Base-by-base conservation (phyloP, 2,329 filamentous ascomycete species). In the Stachybotrys echinatus region DNA sequence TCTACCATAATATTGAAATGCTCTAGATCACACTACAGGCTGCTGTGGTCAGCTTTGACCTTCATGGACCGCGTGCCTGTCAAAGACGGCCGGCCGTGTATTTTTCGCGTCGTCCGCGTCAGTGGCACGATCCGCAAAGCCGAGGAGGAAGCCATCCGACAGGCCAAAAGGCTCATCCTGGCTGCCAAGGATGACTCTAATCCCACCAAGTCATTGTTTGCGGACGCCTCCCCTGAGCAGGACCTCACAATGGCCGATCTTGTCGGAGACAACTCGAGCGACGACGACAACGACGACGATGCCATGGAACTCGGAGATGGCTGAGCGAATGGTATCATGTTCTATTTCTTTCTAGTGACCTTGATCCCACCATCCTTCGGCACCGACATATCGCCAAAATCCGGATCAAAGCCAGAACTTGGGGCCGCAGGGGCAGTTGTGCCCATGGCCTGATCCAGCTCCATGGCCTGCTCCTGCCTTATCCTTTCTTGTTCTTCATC, bases 101-200 rank as follows among this genome's bases (percentile, higher is more conserved):
- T 92, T 1, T 88, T 95, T 54, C 84, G 86, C 43, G 91, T 99
- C 14, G 82, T 95, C 6, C 80, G 89, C 53, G 89, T 96, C 14
- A 94, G 89, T 56, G 94, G 92, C 17, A 99, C 94, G 3, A 96
- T 99, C 61, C 86, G 85, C 58, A 96, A 95, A 68, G 87, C 84
- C 3, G 92, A 97, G 68, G 85, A 95, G 64, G 92, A 96, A 67
- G 90, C 91, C 34, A 87, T 97, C 60, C 79, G 85, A 4, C 78
- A 89, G 52, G 89, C 90, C 40, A 84, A 87, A 58, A 74, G 77
- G 50, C 79, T 90, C 50, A 85, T 95, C 52, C 73, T 88, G 42
- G 79, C 83, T 23, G 84, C 87, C 48, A 80, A 79, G 62, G 79
- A 77, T 42, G 60, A 67, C 14, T 50, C 60, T 0, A 49, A 39